Evolutionary conservation across 805 yeast species (phyloP).

Genomic region (Schwanniomyces occidentalis): DNA sequence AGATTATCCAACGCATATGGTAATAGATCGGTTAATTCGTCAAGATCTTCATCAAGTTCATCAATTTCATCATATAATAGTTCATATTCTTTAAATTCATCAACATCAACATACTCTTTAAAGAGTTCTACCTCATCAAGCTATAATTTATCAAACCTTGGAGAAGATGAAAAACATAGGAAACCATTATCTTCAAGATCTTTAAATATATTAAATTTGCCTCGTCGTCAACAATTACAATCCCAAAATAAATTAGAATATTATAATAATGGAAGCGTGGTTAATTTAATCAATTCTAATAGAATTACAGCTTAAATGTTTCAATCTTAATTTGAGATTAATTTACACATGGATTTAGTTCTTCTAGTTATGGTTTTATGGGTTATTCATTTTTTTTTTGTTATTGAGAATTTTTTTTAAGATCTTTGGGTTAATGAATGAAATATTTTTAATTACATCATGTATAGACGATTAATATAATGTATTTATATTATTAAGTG

Average conservation of each 20-base stretch:
- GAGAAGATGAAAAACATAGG: constrained; percentile 5
- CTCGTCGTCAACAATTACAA: too few relatives aligned
- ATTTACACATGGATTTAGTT: too few relatives aligned
- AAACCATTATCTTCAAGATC: constrained; percentile 13
- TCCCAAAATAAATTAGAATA: too few relatives aligned
- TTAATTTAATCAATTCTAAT: constrained; percentile 10
- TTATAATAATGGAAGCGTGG: constrained; percentile 1
- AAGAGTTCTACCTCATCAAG: constrained; percentile 7
- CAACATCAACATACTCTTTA: constrained; percentile 10
- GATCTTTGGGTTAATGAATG: too few relatives aligned
- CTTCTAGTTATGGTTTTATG: too few relatives aligned
- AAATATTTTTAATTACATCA: too few relatives aligned
- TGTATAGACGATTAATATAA: too few relatives aligned
- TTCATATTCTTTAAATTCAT: constrained; percentile 18
- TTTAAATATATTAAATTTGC: constrained; percentile 8
- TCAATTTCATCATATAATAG: constrained; percentile 16
- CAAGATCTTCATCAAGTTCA: constrained; percentile 12
- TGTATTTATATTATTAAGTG: too few relatives aligned
- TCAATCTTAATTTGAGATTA: too few relatives aligned
- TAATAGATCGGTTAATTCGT: constrained; percentile 7
- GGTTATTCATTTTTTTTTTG: too few relatives aligned
- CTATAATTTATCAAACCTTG: constrained; percentile 8
- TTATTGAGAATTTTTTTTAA: too few relatives aligned
- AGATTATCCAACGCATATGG: constrained; percentile 24
- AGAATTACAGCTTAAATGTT: constrained; percentile 11